These are phyloP conservation scores for Lichenothelia convexa DNA, from an alignment of 495 filamentous ascomycete genomes.

Conservation along the genomic window DNA sequence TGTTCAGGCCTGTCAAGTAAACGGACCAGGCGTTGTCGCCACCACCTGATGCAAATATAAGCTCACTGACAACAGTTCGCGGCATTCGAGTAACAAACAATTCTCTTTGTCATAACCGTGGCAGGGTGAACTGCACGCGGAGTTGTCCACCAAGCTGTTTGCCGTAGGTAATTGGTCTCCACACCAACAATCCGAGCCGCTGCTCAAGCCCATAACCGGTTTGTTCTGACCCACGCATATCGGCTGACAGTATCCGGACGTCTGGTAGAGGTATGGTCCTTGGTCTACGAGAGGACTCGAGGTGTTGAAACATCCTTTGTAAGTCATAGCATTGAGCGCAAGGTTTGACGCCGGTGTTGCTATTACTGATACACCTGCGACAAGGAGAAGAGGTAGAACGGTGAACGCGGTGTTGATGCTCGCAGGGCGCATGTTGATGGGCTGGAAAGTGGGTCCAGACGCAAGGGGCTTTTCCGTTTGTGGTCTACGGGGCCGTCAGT, in stretches of 20 bases:
- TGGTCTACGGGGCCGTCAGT: too few relatives aligned
- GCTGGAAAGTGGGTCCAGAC: too few relatives aligned
- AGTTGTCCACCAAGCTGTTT: conserved; percentile 26
- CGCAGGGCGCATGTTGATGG: too few relatives aligned
- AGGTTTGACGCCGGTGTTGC: too few relatives aligned
- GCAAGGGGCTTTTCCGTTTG: too few relatives aligned
- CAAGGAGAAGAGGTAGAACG: too few relatives aligned
- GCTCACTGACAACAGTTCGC: conserved; percentile 16
- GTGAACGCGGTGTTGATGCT: too few relatives aligned
- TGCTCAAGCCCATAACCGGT: conserved; percentile 24
- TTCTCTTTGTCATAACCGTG: conserved; percentile 31
- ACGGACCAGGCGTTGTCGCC: conserved; percentile 27
- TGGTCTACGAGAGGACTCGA: conserved; percentile 19
- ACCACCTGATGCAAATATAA: conserved; percentile 28
- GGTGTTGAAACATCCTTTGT: conserved; percentile 26
- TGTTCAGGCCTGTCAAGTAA: conserved; percentile 30
- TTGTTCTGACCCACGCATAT: conserved; percentile 17
- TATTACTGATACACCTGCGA: too few relatives aligned
- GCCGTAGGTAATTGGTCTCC: conserved; percentile 38
- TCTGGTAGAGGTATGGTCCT: conserved; percentile 20
- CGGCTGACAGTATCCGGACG: conserved; percentile 22
- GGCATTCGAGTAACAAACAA: conserved; percentile 33
- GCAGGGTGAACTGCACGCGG: conserved; percentile 37
- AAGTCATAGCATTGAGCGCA: neutral
- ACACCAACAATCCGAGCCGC: conserved; percentile 38